Evolutionary conservation across 805 yeast genomes (phyloP).

Genomic region (Brettanomyces bruxellensis): DNA sequence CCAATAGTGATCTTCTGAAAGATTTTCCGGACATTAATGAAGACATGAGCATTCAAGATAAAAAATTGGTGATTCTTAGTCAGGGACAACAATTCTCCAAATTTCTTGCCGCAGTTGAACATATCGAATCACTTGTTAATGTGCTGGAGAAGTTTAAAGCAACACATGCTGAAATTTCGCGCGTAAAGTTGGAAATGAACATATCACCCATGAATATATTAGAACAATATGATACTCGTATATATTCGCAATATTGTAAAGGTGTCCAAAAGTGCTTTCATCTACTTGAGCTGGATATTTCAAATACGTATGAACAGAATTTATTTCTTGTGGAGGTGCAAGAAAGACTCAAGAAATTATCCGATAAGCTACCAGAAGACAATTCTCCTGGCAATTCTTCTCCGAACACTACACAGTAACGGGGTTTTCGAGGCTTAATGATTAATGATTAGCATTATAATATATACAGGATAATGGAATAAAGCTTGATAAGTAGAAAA

Average conservation of each 20-base stretch:
- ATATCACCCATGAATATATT: neutral
- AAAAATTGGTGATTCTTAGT: neutral
- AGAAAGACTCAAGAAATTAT: neutral
- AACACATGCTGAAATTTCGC: neutral
- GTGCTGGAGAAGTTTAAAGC: constrained; percentile 1
- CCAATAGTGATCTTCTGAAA: neutral
- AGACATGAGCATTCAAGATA: neutral
- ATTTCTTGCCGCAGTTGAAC: neutral
- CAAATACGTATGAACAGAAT: constrained; percentile 12
- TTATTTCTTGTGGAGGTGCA: neutral
- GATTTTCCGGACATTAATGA: neutral
- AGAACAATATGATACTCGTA: neutral
- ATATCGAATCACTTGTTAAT: neutral
- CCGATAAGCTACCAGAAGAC: neutral
- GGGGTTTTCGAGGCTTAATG: neutral
- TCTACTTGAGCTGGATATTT: constrained; percentile 10
- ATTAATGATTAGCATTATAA: neutral
- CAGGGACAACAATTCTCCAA: neutral
- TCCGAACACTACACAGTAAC: too few species aligned
- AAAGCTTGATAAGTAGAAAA: too few species aligned
- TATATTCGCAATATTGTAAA: neutral
- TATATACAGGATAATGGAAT: constrained; percentile 1
- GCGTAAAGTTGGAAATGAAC: neutral
- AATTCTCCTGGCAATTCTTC: too few species aligned
- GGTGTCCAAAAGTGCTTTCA: constrained; percentile 7